These are phyloP conservation scores for Chaetomidium leptoderma DNA, from an alignment of 495 filamentous ascomycete genomes.

Conservation along the genomic window DNA sequence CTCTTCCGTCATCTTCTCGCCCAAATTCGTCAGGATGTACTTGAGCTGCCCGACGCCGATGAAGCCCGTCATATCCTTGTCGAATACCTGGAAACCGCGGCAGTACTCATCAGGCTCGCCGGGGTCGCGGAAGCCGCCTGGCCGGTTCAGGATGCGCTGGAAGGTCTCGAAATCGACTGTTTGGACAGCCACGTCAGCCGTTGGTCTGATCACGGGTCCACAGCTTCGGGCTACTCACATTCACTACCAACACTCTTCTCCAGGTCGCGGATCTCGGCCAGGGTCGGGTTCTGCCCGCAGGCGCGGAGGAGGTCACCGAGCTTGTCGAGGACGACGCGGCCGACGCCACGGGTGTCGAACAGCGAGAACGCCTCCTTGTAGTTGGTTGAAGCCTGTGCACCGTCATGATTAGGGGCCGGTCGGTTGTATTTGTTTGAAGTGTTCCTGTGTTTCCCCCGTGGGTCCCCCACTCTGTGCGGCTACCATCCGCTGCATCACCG, in stretches of 20 bases:
- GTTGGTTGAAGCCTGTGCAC: conserved; percentile 87
- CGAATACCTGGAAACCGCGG: conserved; percentile 96
- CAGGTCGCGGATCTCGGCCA: conserved; percentile 84
- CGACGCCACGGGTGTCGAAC: conserved; percentile 97
- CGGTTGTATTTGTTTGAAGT: conserved; percentile 20
- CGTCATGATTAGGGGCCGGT: conserved; percentile 49
- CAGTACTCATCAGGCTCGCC: conserved; percentile 97
- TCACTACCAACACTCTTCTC: conserved; percentile 83
- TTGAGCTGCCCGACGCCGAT: conserved; percentile 95
- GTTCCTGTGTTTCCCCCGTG: no score
- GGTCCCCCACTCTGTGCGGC: no score
- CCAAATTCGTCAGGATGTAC: conserved; percentile 94
- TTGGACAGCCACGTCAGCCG: not conserved
- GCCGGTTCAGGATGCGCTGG: conserved; percentile 89
- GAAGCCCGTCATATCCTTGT: conserved; percentile 97
- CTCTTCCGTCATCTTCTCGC: conserved; percentile 98
- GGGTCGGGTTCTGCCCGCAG: conserved; percentile 95
- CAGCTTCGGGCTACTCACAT: conserved; percentile 64
- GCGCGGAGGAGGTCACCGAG: conserved; percentile 92
- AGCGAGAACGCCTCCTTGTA: conserved; percentile 99
- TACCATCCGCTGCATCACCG: no score
- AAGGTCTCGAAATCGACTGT: conserved; percentile 98
- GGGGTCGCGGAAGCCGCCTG: conserved; percentile 95
- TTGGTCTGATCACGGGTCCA: not conserved
- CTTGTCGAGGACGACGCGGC: conserved; percentile 76